These are phyloP conservation scores for Ramularia collo-cygni DNA, from an alignment of 2,329 filamentous ascomycete genomes.

Conservation along the genomic window DNA sequence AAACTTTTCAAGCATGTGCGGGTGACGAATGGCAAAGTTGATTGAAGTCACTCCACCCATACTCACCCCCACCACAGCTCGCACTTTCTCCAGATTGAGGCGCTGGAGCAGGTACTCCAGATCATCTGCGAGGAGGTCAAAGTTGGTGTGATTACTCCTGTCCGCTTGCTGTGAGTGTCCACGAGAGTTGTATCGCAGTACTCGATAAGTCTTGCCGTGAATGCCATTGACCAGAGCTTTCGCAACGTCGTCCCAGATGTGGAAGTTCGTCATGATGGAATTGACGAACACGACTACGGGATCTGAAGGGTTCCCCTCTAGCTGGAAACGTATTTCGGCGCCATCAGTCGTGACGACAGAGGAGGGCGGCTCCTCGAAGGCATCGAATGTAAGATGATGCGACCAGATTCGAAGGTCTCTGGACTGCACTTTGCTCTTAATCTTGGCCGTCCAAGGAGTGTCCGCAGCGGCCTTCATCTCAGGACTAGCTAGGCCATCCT, in stretches of 20 bases:
- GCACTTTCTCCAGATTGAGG: constrained; percentile 60
- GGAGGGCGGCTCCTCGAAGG: constrained; percentile 53
- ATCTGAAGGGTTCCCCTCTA: constrained; percentile 65
- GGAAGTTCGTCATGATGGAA: constrained; percentile 68
- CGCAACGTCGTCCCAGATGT: constrained; percentile 76
- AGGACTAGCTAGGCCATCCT: constrained; percentile 59
- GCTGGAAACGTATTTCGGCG: constrained; percentile 62
- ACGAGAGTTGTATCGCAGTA: constrained; percentile 71
- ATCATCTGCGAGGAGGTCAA: constrained; percentile 64
- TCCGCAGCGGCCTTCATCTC: constrained; percentile 57
- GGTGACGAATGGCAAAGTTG: constrained; percentile 62
- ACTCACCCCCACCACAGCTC: constrained; percentile 67
- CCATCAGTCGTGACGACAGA: constrained; percentile 63
- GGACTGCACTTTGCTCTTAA: constrained; percentile 54
- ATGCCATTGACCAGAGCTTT: constrained; percentile 48
- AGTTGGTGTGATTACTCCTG: constrained; percentile 38
- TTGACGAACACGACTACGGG: constrained; percentile 72
- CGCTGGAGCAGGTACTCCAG: constrained; percentile 59
- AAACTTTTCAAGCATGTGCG: constrained; percentile 53
- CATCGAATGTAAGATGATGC: constrained; percentile 74
- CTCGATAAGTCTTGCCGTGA: constrained; percentile 56
- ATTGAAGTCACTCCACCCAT: constrained; percentile 75
- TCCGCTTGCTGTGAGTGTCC: constrained; percentile 50
- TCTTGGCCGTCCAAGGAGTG: constrained; percentile 55
- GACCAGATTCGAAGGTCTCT: constrained; percentile 55